Evolutionary conservation across 1,284 basidiomycete genomes (phyloP).

Genomic region (Schizophyllum amplum): DNA sequence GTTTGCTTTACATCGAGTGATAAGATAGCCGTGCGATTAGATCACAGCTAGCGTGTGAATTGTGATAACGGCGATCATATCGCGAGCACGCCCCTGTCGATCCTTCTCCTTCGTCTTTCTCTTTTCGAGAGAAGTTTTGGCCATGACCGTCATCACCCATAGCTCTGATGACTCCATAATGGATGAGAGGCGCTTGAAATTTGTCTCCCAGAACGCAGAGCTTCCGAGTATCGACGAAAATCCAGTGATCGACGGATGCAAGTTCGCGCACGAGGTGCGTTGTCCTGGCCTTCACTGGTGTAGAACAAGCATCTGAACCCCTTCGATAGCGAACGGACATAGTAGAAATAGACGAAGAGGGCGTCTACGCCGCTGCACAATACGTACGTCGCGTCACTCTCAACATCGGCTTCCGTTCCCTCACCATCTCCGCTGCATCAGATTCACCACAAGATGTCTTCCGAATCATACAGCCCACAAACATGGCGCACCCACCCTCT

Average conservation of each 20-base stretch:
- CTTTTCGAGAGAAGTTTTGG: not conserved
- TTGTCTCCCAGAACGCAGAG: not conserved
- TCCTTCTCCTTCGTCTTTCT: not conserved
- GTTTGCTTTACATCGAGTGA: no score
- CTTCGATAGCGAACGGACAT: slow-evolving; percentile 43
- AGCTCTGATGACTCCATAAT: not conserved
- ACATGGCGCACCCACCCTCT: slow-evolving; percentile 74
- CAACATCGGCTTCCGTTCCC: slow-evolving; percentile 4
- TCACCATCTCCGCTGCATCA: slow-evolving; percentile 20
- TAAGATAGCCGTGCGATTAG: not conserved
- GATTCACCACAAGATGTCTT: slow-evolving; percentile 50
- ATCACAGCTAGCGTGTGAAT: not conserved
- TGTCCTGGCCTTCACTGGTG: no score
- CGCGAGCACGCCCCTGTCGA: not conserved
- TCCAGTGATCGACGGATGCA: not conserved
- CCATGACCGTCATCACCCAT: not conserved
- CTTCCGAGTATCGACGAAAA: not conserved
- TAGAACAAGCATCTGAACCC: no score
- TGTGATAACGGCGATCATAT: not conserved
- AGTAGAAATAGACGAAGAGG: slow-evolving; percentile 48
- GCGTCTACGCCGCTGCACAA: slow-evolving; percentile 50
- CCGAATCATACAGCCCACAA: slow-evolving; percentile 62
- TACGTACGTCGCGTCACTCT: slow-evolving; percentile 36
- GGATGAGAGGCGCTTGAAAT: not conserved
- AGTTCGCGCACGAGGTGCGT: not conserved